phyloP scores from a whole-genome alignment of 106 monocot genomes.

The Agapanthus africanus region DNA sequence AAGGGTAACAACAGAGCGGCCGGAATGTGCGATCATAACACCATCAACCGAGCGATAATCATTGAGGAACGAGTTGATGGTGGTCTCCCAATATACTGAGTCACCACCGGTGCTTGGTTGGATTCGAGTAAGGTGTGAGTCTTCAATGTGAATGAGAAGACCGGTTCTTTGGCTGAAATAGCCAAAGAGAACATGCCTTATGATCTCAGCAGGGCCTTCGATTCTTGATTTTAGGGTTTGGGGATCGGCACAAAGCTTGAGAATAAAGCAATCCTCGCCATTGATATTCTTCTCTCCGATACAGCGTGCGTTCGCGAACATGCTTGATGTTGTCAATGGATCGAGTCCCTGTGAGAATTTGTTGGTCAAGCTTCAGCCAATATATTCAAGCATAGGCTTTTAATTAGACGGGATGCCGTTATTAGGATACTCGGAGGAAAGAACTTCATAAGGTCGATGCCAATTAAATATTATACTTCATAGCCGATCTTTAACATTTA shows the following conservation, averaged over 20 bases:
- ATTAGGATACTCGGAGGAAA: neutral
- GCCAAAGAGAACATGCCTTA: slow-evolving; percentile 52
- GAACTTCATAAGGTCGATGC: neutral
- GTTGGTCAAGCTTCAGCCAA: neutral
- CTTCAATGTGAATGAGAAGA: slow-evolving; percentile 42
- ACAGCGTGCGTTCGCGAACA: slow-evolving; percentile 45
- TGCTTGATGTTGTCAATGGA: slow-evolving; percentile 50
- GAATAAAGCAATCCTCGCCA: slow-evolving; percentile 65
- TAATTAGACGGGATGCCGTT: neutral
- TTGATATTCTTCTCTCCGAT: slow-evolving; percentile 52
- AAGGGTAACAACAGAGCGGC: slow-evolving; percentile 41
- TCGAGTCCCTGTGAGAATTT: slow-evolving; percentile 45
- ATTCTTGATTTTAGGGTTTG: slow-evolving; percentile 43
- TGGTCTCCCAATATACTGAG: slow-evolving; percentile 59
- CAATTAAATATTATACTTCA: neutral
- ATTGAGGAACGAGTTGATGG: slow-evolving; percentile 41
- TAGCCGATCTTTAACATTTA: neutral
- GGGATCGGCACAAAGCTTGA: slow-evolving; percentile 52
- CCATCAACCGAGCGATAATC: slow-evolving; percentile 52
- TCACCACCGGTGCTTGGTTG: slow-evolving; percentile 33
- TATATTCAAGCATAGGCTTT: neutral
- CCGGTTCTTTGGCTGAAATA: slow-evolving; percentile 60
- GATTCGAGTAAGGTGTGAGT: slow-evolving; percentile 53
- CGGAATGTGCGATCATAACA: slow-evolving; percentile 57
- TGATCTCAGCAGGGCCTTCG: slow-evolving; percentile 50